Conservation (phyloP, 371 early-diverging fungal genomes). For the Mortierella sp. region DNA sequence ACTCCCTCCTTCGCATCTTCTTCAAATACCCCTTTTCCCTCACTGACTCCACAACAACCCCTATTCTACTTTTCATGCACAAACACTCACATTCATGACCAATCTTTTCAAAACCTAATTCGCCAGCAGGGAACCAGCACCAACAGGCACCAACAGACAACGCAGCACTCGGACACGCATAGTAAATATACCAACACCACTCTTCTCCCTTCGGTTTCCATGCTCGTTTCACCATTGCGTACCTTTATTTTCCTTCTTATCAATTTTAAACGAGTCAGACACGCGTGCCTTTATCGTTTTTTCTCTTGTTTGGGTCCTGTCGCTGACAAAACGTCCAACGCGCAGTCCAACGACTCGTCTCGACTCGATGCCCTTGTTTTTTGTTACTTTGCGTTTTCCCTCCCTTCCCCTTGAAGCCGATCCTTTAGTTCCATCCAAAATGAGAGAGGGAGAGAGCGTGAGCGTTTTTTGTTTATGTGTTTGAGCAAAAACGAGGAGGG, state of each 20-base stretch:
- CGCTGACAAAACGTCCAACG: neutral
- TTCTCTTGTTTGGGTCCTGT: neutral
- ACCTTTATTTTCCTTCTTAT: neutral
- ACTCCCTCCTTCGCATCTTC: neutral
- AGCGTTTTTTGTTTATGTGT: too few relatives aligned
- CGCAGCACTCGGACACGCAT: neutral
- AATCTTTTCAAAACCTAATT: neutral
- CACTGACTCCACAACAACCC: neutral
- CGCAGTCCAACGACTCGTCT: neutral
- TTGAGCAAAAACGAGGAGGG: too few relatives aligned
- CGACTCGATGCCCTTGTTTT: neutral
- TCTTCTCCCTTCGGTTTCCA: neutral
- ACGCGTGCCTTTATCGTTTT: neutral
- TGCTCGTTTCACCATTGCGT: neutral
- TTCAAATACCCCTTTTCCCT: neutral
- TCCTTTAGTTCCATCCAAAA: neutral
- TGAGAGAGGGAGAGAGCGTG: neutral
- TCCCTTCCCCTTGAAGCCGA: conserved; percentile 8
- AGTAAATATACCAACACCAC: conserved; percentile 6
- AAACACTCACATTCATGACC: conserved; percentile 1
- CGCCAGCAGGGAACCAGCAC: neutral
- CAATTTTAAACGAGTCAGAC: neutral
- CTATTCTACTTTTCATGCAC: neutral
- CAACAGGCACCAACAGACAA: neutral
- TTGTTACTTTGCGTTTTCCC: neutral